Evolutionary conservation across 768 basidiomycete genomes (phyloP).

Genomic region (Lactarius sp.): DNA sequence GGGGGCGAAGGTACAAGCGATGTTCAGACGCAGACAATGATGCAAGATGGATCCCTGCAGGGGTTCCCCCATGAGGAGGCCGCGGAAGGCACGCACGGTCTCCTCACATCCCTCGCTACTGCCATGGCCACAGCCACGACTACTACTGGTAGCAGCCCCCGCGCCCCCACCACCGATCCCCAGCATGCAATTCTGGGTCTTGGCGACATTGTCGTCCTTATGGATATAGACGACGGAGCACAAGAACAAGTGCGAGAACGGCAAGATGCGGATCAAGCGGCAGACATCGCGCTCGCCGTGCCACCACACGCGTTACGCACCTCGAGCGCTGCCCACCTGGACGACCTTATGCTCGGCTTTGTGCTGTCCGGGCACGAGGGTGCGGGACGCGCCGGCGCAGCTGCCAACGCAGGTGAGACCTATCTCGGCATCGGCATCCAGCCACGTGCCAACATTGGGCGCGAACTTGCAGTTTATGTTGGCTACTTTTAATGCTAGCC

Average conservation of each 20-base stretch:
- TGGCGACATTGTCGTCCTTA: neutral
- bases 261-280: neutral
- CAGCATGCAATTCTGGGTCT: neutral
- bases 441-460: neutral
- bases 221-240: neutral
- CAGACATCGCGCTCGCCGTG: neutral
- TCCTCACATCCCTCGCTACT: constrained; percentile 14
- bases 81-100: constrained; percentile 13
- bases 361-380: neutral
- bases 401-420: neutral
- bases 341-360: constrained; percentile 18
- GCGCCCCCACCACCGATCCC: neutral
- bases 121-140: neutral
- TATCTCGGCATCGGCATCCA: neutral
- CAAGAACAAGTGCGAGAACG: neutral
- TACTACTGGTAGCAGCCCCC: neutral
- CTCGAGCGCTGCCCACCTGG: constrained; percentile 1
- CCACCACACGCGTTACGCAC: constrained; percentile 4
- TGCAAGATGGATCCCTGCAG: neutral
- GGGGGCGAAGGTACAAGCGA: neutral
- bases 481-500: neutral
- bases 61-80: constrained; percentile 16
- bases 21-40: neutral
- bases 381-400: neutral
- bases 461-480: neutral